Conservation (phyloP, 768 basidiomycete genomes). For the Pleurotus tuber-regium region DNA sequence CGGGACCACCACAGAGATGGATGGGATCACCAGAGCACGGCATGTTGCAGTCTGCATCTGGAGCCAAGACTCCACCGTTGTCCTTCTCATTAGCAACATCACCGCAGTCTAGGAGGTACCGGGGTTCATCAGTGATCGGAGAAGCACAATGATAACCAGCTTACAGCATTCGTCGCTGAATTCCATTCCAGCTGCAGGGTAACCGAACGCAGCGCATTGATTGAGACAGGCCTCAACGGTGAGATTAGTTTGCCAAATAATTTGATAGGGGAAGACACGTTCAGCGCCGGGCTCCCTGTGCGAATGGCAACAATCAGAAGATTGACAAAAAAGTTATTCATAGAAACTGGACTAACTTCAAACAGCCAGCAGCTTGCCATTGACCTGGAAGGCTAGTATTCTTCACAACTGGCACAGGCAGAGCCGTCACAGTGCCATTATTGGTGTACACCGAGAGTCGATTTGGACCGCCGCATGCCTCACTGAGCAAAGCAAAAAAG, state of each 20-base stretch:
- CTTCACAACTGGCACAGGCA: slow-evolving; percentile 58
- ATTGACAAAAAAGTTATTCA: not conserved
- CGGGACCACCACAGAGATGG: slow-evolving; percentile 64
- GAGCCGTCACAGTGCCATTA: slow-evolving; percentile 43
- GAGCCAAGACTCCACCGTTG: slow-evolving; percentile 34
- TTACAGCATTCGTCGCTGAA: slow-evolving; percentile 73
- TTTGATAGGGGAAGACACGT: slow-evolving; percentile 59
- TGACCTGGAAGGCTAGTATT: slow-evolving; percentile 58
- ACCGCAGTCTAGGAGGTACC: slow-evolving; percentile 55
- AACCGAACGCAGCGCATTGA: slow-evolving; percentile 72
- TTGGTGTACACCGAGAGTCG: slow-evolving; percentile 69
- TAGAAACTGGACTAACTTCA: slow-evolving; percentile 48
- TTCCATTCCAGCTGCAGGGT: slow-evolving; percentile 66
- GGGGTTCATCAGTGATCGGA: not conserved
- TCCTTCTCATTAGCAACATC: slow-evolving; percentile 54
- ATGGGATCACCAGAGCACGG: slow-evolving; percentile 70
- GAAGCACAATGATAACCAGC: slow-evolving; percentile 22
- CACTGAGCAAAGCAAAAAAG: slow-evolving; percentile 28
- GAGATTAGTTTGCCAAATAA: slow-evolving; percentile 59
- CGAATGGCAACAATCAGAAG: not conserved
- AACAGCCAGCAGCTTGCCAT: slow-evolving; percentile 67
- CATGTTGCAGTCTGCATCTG: slow-evolving; percentile 41
- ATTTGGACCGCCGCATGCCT: slow-evolving; percentile 73
- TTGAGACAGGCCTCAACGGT: slow-evolving; percentile 61
- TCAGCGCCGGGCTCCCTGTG: slow-evolving; percentile 45